These are phyloP conservation scores for Berberis thunbergii DNA, from an alignment of 164 flowering plant species.

Conservation along the genomic window DNA sequence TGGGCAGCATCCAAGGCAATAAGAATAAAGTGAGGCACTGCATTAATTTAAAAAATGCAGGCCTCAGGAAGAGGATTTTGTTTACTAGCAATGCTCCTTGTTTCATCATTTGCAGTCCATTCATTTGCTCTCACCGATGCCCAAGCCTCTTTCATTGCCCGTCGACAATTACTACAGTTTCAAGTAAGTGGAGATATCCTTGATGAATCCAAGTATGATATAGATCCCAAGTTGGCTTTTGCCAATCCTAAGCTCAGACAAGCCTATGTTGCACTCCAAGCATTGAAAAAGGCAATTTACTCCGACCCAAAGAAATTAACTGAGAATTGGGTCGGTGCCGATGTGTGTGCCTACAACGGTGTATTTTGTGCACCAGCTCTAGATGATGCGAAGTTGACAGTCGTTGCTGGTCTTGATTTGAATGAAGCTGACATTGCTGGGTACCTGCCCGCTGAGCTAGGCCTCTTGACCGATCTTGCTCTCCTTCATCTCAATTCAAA, in stretches of 20 bases:
- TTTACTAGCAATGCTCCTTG: background rate
- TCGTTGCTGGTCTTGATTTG: constrained; percentile 72
- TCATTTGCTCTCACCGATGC: constrained; percentile 1
- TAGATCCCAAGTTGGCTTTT: constrained; percentile 8
- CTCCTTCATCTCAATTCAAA: constrained; percentile 69
- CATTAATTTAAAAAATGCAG: background rate
- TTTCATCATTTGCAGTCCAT: background rate
- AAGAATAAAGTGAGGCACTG: no score
- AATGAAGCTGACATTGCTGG: constrained; percentile 75
- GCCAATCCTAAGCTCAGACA: constrained; percentile 25
- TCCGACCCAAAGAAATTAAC: constrained; percentile 64
- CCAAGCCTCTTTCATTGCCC: background rate
- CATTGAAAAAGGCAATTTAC: constrained; percentile 59
- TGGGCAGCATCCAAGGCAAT: background rate
- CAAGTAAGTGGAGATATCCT: background rate
- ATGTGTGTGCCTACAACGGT: constrained; percentile 64
- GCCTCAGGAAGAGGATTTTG: background rate
- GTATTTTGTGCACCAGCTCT: constrained; percentile 56
- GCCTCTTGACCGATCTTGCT: constrained; percentile 55
- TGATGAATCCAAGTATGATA: constrained; percentile 24
- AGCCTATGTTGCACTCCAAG: constrained; percentile 62
- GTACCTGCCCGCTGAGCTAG: constrained; percentile 60
- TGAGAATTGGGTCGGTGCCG: constrained; percentile 55
- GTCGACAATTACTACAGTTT: constrained; percentile 1
- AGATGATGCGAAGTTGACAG: constrained; percentile 37